phyloP scores from a whole-genome alignment of 805 yeast genomes.

The Lipomyces japonicus region DNA sequence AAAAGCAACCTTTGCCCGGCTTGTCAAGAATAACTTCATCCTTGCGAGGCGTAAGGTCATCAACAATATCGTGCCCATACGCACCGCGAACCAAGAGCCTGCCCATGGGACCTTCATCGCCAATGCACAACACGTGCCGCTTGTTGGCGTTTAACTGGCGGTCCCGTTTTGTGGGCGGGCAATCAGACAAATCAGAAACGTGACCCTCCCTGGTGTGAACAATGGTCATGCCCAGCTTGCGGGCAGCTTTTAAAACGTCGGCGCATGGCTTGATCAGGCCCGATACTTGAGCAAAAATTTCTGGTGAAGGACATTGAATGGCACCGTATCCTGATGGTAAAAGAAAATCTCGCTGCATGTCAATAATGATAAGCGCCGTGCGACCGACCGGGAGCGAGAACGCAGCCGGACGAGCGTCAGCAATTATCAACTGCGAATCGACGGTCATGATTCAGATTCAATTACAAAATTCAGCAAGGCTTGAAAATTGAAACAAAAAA shows the following conservation, averaged over 20 bases:
- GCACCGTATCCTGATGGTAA: conserved; percentile 36
- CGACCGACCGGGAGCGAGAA: conserved; percentile 31
- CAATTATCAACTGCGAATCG: conserved; percentile 11
- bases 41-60: conserved; percentile 34
- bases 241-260: conserved; percentile 32
- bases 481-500: too few species aligned
- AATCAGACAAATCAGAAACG: conserved; percentile 34
- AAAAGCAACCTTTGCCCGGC: conserved; percentile 39
- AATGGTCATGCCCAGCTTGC: conserved; percentile 34
- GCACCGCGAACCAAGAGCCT: conserved; percentile 36
- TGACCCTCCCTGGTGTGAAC: conserved; percentile 40
- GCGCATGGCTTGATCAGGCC: conserved; percentile 30
- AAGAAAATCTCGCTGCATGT: conserved; percentile 39
- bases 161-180: conserved; percentile 34
- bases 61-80: conserved; percentile 38
- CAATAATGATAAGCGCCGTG: conserved; percentile 36
- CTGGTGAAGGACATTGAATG: conserved; percentile 34
- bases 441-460: conserved; percentile 8
- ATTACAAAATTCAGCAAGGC: background rate
- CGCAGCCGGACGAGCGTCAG: conserved; percentile 28
- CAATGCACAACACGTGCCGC: conserved; percentile 32
- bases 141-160: conserved; percentile 32
- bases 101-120: conserved; percentile 39
- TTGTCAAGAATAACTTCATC: conserved; percentile 36
- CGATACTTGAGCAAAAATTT: conserved; percentile 33